Base-by-base conservation (phyloP, 1,139 yeast genomes). In the Pichia sp. region DNA sequence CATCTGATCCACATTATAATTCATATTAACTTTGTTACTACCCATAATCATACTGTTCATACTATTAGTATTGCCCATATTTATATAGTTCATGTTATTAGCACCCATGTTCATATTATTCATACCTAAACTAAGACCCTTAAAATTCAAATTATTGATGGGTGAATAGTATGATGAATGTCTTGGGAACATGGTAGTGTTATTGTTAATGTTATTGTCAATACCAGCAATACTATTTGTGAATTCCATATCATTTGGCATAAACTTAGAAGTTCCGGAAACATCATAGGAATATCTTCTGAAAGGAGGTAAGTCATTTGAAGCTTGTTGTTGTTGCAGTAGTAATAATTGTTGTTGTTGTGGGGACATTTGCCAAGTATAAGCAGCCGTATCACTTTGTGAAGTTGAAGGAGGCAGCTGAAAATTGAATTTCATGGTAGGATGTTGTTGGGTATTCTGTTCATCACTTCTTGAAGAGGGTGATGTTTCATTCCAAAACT, bases 211-310 rank as follows among this genome's bases (percentile, higher is more conserved):
- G 36, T 18, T 34, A 18, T 34, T 30, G 16, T 30, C 16, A 34
- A 18, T n/a, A n/a, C n/a, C 18, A 16, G 8, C 12, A 34, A 16
- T 11, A 34, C 11, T 34, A 34, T 7, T 25, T 8, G 32, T 25
- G n/a, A 16, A 16, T 4, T n/a, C 20, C 16, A 37, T 25, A 13
- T n/a, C n/a, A 27, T 8, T 20, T 20, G 50, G 50, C 2, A 47
- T 16, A 24, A 48, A 45, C 3, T 39, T 46, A 15, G 49, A 24
- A n/a, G 43, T 47, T 4, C 38, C 43, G 5, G 49, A 39, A n/a
- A 45, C 44, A 42, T 58, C 62, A 45, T 54, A 53, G 7, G 62
- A 55, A 34, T 55, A 56, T n/a, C 62, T 42, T 48, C 64, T 56
- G 22, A 56, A 40, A 15, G 58, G 52, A 3, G 57, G 51, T 35